Evolutionary conservation across 169 alveolate genomes (phyloP).

Genomic region (Cryptosporidium ryanae): DNA sequence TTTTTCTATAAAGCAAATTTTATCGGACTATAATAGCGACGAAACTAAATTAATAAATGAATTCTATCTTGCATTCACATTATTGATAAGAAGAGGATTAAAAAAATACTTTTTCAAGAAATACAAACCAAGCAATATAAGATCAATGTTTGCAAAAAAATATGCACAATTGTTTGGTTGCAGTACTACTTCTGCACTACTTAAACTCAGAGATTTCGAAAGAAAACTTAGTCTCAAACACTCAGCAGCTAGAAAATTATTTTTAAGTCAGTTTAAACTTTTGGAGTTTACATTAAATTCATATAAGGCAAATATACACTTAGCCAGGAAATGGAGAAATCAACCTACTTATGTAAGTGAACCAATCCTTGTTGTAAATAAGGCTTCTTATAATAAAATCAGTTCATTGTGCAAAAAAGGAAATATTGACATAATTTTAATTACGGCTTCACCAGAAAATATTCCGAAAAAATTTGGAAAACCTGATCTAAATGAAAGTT

Average conservation of each 20-base stretch:
- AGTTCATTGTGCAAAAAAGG: conserved; percentile 6
- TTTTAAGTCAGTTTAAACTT: conserved; percentile 17
- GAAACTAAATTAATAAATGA: conserved; percentile 19
- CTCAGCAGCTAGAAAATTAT: conserved; percentile 48
- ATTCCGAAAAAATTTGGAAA: conserved; percentile 17
- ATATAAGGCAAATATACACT: not conserved
- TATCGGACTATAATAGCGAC: conserved; percentile 1
- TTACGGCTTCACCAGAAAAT: conserved; percentile 48
- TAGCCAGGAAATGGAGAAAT: conserved; percentile 48
- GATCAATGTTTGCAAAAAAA: conserved; percentile 35
- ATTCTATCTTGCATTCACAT: conserved; percentile 9
- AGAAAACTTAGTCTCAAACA: conserved; percentile 28
- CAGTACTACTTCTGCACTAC: conserved; percentile 21
- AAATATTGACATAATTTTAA: conserved; percentile 11
- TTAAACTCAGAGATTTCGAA: conserved; percentile 53
- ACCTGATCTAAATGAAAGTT: conserved; percentile 51
- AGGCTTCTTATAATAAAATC: not conserved
- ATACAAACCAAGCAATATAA: conserved; percentile 45
- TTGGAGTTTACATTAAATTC: conserved; percentile 21
- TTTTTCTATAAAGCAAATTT: conserved; percentile 14
- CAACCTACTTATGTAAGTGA: conserved; percentile 60
- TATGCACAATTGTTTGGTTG: conserved; percentile 42
- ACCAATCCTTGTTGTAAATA: conserved; percentile 34
- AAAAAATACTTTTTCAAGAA: conserved; percentile 11
- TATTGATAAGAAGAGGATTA: conserved; percentile 1